Percentiles rank a stretch among this genome's conserved stretches.
Evolutionary conservation across 2,329 filamentous ascomycete species (phyloP).

Genomic region (Ilyonectria robusta): DNA sequence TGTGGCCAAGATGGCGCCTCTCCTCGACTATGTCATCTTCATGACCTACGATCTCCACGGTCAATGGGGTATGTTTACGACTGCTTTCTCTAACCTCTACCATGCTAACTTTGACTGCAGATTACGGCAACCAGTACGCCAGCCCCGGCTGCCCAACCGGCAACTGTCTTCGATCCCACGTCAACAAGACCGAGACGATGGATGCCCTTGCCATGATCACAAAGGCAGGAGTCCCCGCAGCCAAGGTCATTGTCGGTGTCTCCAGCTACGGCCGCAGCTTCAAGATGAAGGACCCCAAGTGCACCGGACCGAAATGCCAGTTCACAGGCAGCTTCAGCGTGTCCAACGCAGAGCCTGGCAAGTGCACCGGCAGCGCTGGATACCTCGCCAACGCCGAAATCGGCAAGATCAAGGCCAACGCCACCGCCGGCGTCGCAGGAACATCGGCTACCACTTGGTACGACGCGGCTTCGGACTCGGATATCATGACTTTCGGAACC

Average conservation of each 20-base stretch:
- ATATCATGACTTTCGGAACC: slow-evolving; percentile 43
- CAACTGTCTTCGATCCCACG: slow-evolving; percentile 54
- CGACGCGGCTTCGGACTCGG: slow-evolving; percentile 41
- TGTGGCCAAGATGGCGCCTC: slow-evolving; percentile 49
- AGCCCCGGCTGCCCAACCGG: slow-evolving; percentile 46
- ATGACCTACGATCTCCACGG: slow-evolving; percentile 57
- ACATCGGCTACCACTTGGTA: slow-evolving; percentile 39
- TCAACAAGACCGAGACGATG: slow-evolving; percentile 57
- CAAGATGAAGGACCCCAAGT: slow-evolving; percentile 44
- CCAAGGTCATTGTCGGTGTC: slow-evolving; percentile 51
- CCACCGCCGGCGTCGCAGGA: slow-evolving; percentile 2
- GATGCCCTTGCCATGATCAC: slow-evolving; percentile 55
- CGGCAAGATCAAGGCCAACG: slow-evolving; percentile 43
- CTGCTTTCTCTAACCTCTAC: background rate
- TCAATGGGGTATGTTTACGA: slow-evolving; percentile 48
- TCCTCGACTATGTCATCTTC: slow-evolving; percentile 55
- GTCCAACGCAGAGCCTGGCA: slow-evolving; percentile 43
- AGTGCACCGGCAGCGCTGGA: slow-evolving; percentile 44
- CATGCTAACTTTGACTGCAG: slow-evolving; percentile 25
- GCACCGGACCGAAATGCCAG: slow-evolving; percentile 42
- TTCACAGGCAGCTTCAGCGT: slow-evolving; percentile 45
- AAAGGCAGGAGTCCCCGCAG: slow-evolving; percentile 52
- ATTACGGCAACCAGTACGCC: slow-evolving; percentile 46
- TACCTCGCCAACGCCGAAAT: slow-evolving; percentile 51
- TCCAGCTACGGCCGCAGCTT: slow-evolving; percentile 50